Conservation (phyloP, 257 asterid species). For the Solanum microdontum region DNA sequence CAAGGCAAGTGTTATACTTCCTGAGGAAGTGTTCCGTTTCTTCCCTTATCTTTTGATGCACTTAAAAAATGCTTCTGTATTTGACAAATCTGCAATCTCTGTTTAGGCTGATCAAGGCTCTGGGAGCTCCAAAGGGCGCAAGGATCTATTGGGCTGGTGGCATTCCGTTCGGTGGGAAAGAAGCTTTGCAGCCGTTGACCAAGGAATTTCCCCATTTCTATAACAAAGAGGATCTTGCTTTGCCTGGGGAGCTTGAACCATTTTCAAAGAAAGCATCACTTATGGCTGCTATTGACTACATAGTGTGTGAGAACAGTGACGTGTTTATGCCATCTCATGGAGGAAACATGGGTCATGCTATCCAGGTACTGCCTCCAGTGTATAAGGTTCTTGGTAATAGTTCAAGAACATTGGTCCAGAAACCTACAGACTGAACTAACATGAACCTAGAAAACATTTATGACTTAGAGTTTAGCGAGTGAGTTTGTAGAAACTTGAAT, state of each 20-base stretch:
- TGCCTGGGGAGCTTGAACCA: constrained; percentile 74
- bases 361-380: constrained; percentile 46
- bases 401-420: not conserved
- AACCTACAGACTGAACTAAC: not conserved
- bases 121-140: constrained; percentile 65
- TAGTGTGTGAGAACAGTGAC: constrained; percentile 70
- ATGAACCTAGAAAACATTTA: not conserved
- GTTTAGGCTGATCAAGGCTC: constrained; percentile 71
- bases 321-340: constrained; percentile 98
- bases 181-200: constrained; percentile 55
- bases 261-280: constrained; percentile 56
- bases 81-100: not conserved
- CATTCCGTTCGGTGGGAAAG: constrained; percentile 70
- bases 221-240: constrained; percentile 79
- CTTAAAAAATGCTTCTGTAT: not conserved
- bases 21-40: not conserved
- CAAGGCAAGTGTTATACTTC: constrained; percentile 21
- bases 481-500: not conserved
- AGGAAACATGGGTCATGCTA: constrained; percentile 92
- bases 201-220: constrained; percentile 59
- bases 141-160: constrained; percentile 93
- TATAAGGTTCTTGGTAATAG: not conserved
- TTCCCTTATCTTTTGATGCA: not conserved
- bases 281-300: constrained; percentile 76
- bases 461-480: not conserved